Conservation (phyloP, 495 filamentous ascomycete species). For the Massariosphaeria phaeospora region DNA sequence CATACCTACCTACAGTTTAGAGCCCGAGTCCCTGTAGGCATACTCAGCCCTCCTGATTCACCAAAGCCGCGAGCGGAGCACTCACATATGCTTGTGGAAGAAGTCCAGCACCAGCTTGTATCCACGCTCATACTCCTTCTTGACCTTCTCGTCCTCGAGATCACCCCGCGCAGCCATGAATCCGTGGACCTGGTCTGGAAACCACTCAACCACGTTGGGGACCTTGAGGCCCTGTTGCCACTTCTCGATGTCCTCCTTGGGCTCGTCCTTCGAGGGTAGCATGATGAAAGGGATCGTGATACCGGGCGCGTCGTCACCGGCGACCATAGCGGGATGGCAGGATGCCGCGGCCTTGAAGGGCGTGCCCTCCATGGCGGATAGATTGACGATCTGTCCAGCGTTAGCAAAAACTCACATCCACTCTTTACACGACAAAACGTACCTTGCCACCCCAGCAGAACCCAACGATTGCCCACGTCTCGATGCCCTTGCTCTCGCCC, state of each 20-base stretch:
- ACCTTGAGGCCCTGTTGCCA: slow-evolving; percentile 64
- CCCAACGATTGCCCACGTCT: slow-evolving; percentile 81
- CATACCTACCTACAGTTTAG: not conserved
- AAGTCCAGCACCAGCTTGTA: slow-evolving; percentile 72
- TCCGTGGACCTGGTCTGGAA: slow-evolving; percentile 76
- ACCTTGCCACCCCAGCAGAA: slow-evolving; percentile 76
- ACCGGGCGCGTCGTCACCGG: slow-evolving; percentile 42
- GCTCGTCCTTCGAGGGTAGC: slow-evolving; percentile 43
- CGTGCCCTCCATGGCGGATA: slow-evolving; percentile 54
- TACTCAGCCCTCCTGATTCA: not conserved
- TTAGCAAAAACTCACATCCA: not conserved
- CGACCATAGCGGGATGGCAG: slow-evolving; percentile 84
- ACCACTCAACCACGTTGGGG: slow-evolving; percentile 74
- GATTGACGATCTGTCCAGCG: slow-evolving; percentile 49
- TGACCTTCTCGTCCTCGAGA: slow-evolving; percentile 60
- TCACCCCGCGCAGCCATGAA: slow-evolving; percentile 82
- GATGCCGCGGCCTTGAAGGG: slow-evolving; percentile 66
- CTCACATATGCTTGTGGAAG: slow-evolving; percentile 66
- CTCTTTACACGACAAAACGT: not conserved
- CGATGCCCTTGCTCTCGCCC: slow-evolving; percentile 53
- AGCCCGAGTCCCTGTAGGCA: not conserved
- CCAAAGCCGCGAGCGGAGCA: not conserved
- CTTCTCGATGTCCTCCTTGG: slow-evolving; percentile 64
- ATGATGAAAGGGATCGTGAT: slow-evolving; percentile 39
- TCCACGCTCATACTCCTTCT: slow-evolving; percentile 71